Evolutionary conservation across 2,329 filamentous ascomycete genomes (phyloP).

Genomic region (Apiospora aurea): DNA sequence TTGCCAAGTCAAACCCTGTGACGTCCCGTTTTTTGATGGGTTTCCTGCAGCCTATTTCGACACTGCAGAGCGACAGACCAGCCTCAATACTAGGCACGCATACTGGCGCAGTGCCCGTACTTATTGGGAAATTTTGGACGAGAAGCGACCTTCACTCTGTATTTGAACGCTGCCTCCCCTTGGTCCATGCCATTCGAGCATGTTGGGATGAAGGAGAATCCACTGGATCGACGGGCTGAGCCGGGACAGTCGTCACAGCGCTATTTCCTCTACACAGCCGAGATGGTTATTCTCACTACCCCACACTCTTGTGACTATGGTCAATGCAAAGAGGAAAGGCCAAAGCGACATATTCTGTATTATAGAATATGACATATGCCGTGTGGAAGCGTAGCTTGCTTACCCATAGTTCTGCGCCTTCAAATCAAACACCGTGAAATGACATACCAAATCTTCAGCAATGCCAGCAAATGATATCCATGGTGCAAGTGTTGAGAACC

Average conservation of each 20-base stretch:
- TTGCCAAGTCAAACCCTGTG: neutral
- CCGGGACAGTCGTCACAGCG: neutral
- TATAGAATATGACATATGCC: neutral
- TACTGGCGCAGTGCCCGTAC: neutral
- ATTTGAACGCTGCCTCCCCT: neutral
- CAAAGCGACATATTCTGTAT: neutral
- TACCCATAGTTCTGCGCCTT: neutral
- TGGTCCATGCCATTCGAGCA: neutral
- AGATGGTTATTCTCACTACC: neutral
- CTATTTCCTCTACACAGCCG: neutral
- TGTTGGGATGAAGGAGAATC: neutral
- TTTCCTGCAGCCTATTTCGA: neutral
- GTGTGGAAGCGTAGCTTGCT: too few relatives aligned
- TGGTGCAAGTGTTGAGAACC: neutral
- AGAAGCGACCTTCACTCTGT: neutral
- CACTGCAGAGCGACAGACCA: neutral
- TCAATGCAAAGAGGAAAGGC: neutral
- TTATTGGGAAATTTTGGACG: neutral
- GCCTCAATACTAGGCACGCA: neutral
- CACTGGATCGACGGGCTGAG: neutral
- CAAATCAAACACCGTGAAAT: neutral
- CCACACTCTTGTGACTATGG: neutral
- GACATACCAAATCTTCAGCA: neutral
- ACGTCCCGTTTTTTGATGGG: neutral
- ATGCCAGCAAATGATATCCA: neutral